Base-by-base conservation (phyloP, 768 basidiomycete genomes). In the Mycena olivaceomarginata region DNA sequence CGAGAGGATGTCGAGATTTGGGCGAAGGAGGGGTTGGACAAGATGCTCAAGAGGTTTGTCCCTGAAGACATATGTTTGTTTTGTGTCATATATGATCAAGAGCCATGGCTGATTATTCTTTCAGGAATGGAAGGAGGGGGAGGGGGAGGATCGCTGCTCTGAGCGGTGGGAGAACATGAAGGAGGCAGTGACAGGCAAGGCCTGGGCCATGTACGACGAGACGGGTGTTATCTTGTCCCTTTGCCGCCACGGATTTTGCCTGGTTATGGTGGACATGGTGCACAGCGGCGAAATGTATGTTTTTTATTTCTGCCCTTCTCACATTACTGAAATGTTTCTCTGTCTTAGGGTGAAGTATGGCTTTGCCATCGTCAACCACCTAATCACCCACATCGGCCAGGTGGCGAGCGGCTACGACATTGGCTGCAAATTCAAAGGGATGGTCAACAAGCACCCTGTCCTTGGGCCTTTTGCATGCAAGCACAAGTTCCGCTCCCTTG, bases 181-280 rank as follows among this genome's bases (percentile, higher is more conserved):
- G 48, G 87, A 85, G 40, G 51, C 57, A 2, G 56, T 74, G 4
- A 72, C 71, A 4, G 40, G 31, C 74, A 81, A 76, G n/a, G 85
- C 84, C 82, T 87, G 84, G 86, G 79, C 72, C 2, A 77, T 87
- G 6, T 89, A 86, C 67, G 74, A 84, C 0, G 85, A 88, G 80
- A 83, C 85, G 0, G 86, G 88, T 0, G 80, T 87, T 10, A 89
- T 89, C 72, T 81, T 84, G 0, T 63, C 77, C 72, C 82, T 82
- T 8, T 88, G 87, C 76, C 74, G 81, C 2, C 86, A 88, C 82
- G 84, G 85, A 0, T 79, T 86, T 0, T 70, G 84, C 39, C 72
- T 85, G 1, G 80, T 79, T 68, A 57, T 86, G 0, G 74, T 71
- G 0, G 87, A 88, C 67, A 86, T 87, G 85, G 66, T 86, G 10